Percentiles rank a stretch among this genome's conserved stretches.
Conservation (phyloP, 768 basidiomycete species). For the Cytidiella melzeri region DNA sequence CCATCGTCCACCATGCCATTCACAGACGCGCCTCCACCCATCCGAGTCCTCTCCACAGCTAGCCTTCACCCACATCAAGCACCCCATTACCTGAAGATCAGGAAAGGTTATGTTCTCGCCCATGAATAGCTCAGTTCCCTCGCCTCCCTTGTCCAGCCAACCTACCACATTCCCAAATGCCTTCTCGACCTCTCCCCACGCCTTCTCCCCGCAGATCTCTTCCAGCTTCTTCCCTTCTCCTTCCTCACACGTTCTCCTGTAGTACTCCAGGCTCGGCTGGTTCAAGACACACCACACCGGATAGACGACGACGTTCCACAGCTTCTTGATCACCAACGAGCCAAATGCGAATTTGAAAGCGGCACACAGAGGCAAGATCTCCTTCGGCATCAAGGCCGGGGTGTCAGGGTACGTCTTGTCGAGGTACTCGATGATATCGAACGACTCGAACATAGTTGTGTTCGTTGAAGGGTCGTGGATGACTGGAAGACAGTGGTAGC, state of each 20-base stretch:
- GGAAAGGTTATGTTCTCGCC: constrained; percentile 30
- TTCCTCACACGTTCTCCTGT: constrained; percentile 29
- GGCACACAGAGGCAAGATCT: constrained; percentile 23
- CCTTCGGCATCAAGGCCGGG: constrained; percentile 28
- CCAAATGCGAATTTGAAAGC: constrained; percentile 17
- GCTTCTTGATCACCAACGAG: background rate
- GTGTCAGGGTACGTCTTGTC: constrained; percentile 26
- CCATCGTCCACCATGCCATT: constrained; percentile 38
- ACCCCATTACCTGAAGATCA: constrained; percentile 29
- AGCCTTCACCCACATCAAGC: constrained; percentile 30
- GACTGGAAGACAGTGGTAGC: constrained; percentile 22
- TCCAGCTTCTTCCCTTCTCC: constrained; percentile 29
- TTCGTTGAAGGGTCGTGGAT: constrained; percentile 25
- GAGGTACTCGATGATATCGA: constrained; percentile 23
- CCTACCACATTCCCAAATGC: constrained; percentile 21
- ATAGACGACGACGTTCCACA: constrained; percentile 3
- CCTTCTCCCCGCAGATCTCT: constrained; percentile 28
- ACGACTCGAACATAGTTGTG: constrained; percentile 20
- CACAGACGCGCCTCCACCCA: constrained; percentile 28
- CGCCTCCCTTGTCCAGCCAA: constrained; percentile 26
- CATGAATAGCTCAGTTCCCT: constrained; percentile 25
- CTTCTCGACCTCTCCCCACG: constrained; percentile 24
- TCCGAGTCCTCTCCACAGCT: constrained; percentile 22
- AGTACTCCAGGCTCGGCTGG: constrained; percentile 27
- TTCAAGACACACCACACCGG: constrained; percentile 16